Base-by-base conservation (phyloP, 2,329 filamentous ascomycete genomes). In the Mariannaea sp. region DNA sequence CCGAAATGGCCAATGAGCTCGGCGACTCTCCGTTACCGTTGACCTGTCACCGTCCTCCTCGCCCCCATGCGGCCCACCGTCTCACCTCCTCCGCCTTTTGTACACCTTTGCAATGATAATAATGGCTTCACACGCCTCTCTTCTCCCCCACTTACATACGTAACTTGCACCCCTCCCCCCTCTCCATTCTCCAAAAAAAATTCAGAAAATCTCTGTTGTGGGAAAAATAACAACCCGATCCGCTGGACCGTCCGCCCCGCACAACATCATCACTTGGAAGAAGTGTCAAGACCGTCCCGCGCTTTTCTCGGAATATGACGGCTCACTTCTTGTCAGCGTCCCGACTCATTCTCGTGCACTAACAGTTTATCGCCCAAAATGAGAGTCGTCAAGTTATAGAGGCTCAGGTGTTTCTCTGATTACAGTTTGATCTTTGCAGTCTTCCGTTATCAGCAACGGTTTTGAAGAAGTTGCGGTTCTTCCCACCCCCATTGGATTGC, bases 21-120 rank as follows among this genome's bases (percentile, higher is more conserved):
- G 62, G 62, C 44, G 59, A 65, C 62, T 57, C 61, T 65, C 62
- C 62, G 62, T 64, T 19, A 46, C 40, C 46, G 52, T 52, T 49
- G 35, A 41, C 49, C 49, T 55, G 40, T 50, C 45, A 49, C 46
- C 47, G 41, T 52, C 27, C 42, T 19, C 46, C 26, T 26, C 24
- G 12, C 17, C 35, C 44, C 33, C 57, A 41, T 53, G 52, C 48
- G 40, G 40, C 48, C 48, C 32, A 36, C 42, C 39, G 33, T 53
- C 41, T 56, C 45, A 56, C 36, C 52, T n/a, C n/a, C n/a, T n/a
- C n/a, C n/a, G n/a, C n/a, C n/a, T n/a, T n/a, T n/a, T n/a, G n/a
- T n/a, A n/a, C n/a, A n/a, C n/a, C n/a, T n/a, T n/a, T n/a, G n/a
- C n/a, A n/a, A n/a, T n/a, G n/a, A n/a, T n/a, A n/a, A n/a, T n/a